Evolutionary conservation across 78 protist genomes (phyloP), one percentile per base, ranked within the genome.

Genomic region (Dictyostelium firmibasis): DNA sequence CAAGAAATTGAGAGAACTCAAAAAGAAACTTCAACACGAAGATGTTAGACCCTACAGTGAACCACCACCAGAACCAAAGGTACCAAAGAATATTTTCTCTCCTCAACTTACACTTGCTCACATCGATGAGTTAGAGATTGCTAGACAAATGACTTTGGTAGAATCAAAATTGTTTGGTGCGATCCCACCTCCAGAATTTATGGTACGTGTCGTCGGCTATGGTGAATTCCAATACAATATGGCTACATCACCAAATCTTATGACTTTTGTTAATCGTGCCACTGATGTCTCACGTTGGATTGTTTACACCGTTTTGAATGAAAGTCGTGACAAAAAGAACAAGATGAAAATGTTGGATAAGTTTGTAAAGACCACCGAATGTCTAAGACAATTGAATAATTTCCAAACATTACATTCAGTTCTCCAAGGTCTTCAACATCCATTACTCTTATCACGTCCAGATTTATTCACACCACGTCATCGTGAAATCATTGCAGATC

Each of bases 11-110:
- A 57, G 94, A 29, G 33, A 69, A 8, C 69, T 47, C 1, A 43
- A 79, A 47, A 70, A 43, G 6, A 85, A 89, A 35, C 50, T 81
- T 2, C 27, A 69, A 20, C 74, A 60, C 3, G 82, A 64, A 20
- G 38, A 64, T 41, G 35, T 29, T 3, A 18, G 44, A 11, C 78
- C 75, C 0, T 87, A 87, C 69, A 81, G 87, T 35, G 53, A 36
- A 53, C 72, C 83, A 79, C 94, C 94, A 81, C 94, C 94, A 3
- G 94, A 89, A 50, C 94, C 94, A 25, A 89, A 89, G 33, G 94
- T 89, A 69, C 94, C 94, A 38, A 89, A 81, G 72, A 89, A 89
- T 43, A 89, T 89, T 47, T 89, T 89, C 82, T 89, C 94, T 2
- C 94, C 94, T 14, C 86, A 89, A 70, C 50, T 89, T 10, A 47